Base-by-base conservation (phyloP, 1,284 basidiomycete genomes). In the Sporisorium iseilematis-ciliati region DNA sequence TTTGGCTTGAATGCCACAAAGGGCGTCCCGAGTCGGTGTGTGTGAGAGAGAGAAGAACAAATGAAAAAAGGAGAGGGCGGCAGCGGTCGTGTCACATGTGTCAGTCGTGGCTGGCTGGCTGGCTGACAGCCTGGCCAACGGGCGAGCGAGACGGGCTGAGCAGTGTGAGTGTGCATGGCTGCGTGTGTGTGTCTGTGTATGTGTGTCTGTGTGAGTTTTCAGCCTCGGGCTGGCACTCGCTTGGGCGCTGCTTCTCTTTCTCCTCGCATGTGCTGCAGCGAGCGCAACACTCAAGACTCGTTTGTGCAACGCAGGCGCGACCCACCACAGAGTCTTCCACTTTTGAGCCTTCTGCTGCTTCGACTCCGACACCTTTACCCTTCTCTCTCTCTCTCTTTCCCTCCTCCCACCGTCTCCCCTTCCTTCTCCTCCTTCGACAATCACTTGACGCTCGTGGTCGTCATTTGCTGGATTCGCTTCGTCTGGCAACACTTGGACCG, bases 361-460 rank as follows among this genome's bases (percentile, higher is more conserved):
- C n/a, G n/a, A n/a, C n/a, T n/a, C n/a, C n/a, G n/a, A n/a, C n/a
- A n/a, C 14, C 45, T 46, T 46, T 11, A 21, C 23, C 35, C 46
- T 57, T 62, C 41, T 43, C 54, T 46, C 25, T 57, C 53, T 29
- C 56, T n/a, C 10, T n/a, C 20, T 31, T n/a, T 12, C 18, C 25
- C 20, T 31, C 29, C 48, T 49, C 20, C 25, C 48, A 49, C n/a
- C 48, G 48, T 49, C n/a, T 12, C n/a, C 46, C 18, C 20, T 33
- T 33, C 18, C n/a, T 26, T 45, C 46, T 42, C 60, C 43, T 54
- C 48, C 48, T 61, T 46, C 25, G 14, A n/a, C 35, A 35, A 54
- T 54, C 48, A 21, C 8, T 41, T 52, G 50, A 58, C 53, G 59
- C 54, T 63, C 50, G 45, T 49, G 48, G 29, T 60, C 57, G 51